Conservation (phyloP, 768 basidiomycete species). For the Pholiota conissans region DNA sequence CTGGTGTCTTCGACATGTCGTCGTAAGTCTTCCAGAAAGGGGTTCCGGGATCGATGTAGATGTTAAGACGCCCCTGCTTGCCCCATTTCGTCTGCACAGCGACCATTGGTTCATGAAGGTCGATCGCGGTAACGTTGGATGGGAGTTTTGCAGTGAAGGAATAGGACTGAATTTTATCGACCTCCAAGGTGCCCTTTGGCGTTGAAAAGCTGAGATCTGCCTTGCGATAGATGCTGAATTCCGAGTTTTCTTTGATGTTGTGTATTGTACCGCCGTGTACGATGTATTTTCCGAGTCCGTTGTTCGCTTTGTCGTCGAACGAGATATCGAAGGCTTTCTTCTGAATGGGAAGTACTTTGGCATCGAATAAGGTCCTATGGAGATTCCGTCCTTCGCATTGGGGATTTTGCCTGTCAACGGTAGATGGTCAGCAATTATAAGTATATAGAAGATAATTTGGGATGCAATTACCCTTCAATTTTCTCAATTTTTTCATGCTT, state of each 20-base stretch:
- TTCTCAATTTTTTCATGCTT: not conserved
- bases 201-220: not conserved
- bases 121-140: not conserved
- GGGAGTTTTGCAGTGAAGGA: not conserved
- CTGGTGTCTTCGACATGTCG: not conserved
- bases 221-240: not conserved
- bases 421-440: not conserved
- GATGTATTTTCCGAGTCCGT: not conserved
- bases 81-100: not conserved
- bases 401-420: slow-evolving; percentile 9
- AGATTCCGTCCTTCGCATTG: slow-evolving; percentile 10
- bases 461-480: slow-evolving; percentile 2
- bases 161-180: not conserved
- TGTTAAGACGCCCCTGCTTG: not conserved
- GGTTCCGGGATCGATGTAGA: not conserved
- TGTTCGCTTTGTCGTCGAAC: not conserved
- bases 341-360: not conserved
- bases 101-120: not conserved
- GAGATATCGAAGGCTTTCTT: not conserved
- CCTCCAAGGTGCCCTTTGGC: not conserved
- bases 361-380: slow-evolving; percentile 6
- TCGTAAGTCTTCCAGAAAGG: not conserved
- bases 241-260: not conserved
- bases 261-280: not conserved
- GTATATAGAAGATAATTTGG: not conserved